A percentile compares a stretch with the other conserved stretches of the same genome.
These are phyloP conservation scores for Dictyostelium capitatum DNA, from an alignment of 78 protist species.

Conservation along the genomic window DNA sequence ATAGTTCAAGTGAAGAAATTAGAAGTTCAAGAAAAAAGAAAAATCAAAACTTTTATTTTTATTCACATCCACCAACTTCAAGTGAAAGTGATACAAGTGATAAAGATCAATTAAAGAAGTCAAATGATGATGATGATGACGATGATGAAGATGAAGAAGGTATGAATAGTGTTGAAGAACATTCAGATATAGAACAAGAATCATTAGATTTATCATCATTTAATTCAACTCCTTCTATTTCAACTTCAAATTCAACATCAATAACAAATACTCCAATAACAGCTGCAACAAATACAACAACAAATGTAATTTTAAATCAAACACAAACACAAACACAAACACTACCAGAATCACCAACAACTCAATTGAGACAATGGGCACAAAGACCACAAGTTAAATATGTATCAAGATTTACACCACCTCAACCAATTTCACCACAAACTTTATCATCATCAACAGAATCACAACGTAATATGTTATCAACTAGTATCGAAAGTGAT, in stretches of 20 bases:
- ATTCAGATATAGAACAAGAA: constrained; percentile 19
- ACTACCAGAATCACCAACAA: constrained; percentile 12
- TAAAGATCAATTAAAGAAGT: background rate
- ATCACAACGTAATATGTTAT: background rate
- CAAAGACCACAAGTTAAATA: constrained; percentile 43
- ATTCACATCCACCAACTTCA: background rate
- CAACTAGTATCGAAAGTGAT: background rate
- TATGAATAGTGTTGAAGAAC: constrained; percentile 26
- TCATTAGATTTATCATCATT: constrained; percentile 7
- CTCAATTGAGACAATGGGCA: constrained; percentile 32
- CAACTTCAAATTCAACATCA: background rate
- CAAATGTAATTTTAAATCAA: constrained; percentile 22
- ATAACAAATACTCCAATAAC: background rate
- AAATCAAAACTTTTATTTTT: background rate
- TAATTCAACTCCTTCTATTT: background rate
- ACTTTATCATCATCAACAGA: background rate
- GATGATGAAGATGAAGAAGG: background rate
- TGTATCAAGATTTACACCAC: constrained; percentile 7
- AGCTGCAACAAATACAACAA: background rate
- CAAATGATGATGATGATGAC: background rate
- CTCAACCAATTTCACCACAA: constrained; percentile 12
- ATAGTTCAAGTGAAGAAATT: background rate
- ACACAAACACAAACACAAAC: background rate
- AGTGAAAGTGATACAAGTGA: constrained; percentile 27
- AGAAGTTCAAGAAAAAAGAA: background rate